phyloP scores from a whole-genome alignment of 164 flowering plant species.

The Annona cherimola region DNA sequence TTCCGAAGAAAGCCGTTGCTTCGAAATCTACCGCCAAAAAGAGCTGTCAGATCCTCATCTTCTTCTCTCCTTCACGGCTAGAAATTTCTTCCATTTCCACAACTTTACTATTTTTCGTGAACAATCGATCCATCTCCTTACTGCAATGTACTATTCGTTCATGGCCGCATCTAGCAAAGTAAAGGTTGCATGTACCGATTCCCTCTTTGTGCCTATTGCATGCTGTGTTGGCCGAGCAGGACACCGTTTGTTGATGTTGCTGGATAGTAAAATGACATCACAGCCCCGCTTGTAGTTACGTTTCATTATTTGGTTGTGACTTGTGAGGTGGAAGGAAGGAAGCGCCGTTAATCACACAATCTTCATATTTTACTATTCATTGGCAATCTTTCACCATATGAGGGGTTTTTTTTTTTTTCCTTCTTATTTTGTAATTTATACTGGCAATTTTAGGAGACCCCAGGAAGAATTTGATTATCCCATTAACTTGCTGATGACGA shows the following conservation, averaged over 20 bases:
- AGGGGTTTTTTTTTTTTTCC: not conserved
- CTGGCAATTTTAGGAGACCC: no score
- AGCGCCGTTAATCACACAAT: no score
- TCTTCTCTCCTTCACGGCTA: not conserved
- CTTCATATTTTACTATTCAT: not conserved
- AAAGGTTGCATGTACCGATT: not conserved
- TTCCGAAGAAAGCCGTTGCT: not conserved
- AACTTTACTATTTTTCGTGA: not conserved
- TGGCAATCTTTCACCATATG: not conserved
- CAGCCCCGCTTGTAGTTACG: not conserved
- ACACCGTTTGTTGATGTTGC: not conserved
- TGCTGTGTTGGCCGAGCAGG: not conserved
- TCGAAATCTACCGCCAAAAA: constrained; percentile 1
- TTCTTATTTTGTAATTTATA: no score
- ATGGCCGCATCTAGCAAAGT: not conserved
- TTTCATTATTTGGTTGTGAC: not conserved
- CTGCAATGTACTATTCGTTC: not conserved
- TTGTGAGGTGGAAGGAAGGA: not conserved
- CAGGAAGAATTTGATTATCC: no score
- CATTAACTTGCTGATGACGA: not conserved
- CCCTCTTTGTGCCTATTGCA: not conserved
- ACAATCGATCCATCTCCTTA: not conserved
- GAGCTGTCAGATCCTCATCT: constrained; percentile 2
- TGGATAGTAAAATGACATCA: not conserved
- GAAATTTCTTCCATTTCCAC: not conserved